phyloP scores from a whole-genome alignment of 306 rosid genomes.

The Trifolium fragiferum region DNA sequence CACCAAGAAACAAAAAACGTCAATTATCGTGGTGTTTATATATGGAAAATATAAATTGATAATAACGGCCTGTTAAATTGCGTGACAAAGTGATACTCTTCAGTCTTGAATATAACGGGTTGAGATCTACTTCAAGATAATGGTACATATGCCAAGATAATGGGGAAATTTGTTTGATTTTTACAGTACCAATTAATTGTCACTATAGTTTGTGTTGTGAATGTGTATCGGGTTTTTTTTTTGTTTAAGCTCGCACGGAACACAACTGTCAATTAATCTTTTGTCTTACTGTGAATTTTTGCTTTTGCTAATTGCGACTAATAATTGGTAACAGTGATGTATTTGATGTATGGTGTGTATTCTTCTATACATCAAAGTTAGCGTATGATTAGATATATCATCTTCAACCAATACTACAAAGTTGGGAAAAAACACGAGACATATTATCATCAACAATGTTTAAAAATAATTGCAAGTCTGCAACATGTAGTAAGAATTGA shows the following conservation, averaged over 20 bases:
- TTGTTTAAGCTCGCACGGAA: not conserved
- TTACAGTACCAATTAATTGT: not conserved
- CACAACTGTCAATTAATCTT: not conserved
- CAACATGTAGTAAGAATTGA: no score
- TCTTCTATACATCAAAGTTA: not conserved
- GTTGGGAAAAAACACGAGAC: no score
- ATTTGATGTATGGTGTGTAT: not conserved
- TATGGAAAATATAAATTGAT: conserved; percentile 17
- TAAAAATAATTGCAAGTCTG: no score
- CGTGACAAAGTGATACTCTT: conserved; percentile 21
- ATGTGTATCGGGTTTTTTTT: not conserved
- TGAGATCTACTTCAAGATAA: no score
- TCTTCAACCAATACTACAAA: not conserved
- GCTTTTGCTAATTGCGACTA: not conserved
- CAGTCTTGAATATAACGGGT: no score
- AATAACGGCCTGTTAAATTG: conserved; percentile 15
- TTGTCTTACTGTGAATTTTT: not conserved
- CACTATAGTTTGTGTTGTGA: conserved; percentile 4
- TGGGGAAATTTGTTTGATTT: no score
- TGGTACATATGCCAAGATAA: no score
- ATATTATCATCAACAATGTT: no score
- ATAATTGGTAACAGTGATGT: not conserved
- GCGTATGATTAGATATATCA: not conserved
- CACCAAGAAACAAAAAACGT: not conserved
- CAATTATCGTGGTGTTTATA: not conserved